Percentiles rank a stretch among this genome's conserved stretches.
Evolutionary conservation across 73 alveolate species (phyloP).

Genomic region (Effrenium voratum): DNA sequence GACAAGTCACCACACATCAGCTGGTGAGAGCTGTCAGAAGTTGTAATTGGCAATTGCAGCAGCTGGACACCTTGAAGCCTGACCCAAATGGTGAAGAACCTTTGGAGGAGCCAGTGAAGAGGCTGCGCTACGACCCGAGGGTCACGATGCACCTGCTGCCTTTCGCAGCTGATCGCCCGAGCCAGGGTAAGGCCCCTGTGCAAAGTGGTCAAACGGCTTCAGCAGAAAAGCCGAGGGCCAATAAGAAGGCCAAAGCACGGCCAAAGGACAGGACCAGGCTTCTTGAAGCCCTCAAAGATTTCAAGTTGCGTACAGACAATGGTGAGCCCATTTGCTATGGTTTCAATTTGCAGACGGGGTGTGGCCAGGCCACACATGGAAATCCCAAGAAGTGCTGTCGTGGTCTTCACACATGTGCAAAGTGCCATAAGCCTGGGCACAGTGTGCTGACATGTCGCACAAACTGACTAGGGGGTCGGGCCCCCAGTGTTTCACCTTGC

Average conservation of each 20-base stretch:
- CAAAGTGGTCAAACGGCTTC: background rate
- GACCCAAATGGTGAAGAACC: background rate
- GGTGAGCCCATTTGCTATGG: background rate
- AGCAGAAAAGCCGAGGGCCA: background rate
- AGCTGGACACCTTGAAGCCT: background rate
- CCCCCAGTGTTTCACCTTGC: background rate
- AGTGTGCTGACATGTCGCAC: background rate
- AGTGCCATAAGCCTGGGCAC: background rate
- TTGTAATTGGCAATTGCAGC: background rate
- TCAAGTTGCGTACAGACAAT: background rate
- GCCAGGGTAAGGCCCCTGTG: background rate
- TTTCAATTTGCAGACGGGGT: background rate
- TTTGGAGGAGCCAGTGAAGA: background rate
- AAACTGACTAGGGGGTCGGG: no score
- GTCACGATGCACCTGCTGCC: background rate
- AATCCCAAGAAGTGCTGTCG: background rate
- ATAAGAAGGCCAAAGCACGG: background rate
- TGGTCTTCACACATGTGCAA: background rate
- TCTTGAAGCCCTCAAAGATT: background rate
- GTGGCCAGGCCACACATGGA: background rate
- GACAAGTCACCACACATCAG: background rate
- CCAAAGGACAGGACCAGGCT: background rate
- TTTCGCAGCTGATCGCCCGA: no score
- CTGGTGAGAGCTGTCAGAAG: background rate
- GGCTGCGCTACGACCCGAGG: background rate